Evolutionary conservation across 495 filamentous ascomycete species (phyloP).

Genomic region (Trichoderma reesei): DNA sequence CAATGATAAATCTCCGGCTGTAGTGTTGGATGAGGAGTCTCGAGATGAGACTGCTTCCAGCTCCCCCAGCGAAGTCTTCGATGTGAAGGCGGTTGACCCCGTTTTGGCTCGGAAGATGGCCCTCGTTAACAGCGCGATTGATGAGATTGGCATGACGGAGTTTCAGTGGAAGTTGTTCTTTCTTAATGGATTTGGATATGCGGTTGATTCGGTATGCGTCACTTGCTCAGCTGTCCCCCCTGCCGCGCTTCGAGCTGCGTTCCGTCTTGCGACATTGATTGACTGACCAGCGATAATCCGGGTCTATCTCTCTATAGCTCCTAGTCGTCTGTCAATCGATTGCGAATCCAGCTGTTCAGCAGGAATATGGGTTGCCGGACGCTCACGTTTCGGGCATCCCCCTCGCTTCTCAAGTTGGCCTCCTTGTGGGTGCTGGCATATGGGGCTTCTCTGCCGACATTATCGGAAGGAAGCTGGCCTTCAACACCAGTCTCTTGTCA

Average conservation of each 20-base stretch:
- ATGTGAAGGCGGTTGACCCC: conserved; percentile 17
- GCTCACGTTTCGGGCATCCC: conserved; percentile 16
- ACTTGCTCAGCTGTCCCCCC: not conserved
- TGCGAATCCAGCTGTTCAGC: conserved; percentile 24
- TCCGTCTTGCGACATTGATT: not conserved
- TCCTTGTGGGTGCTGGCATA: conserved; percentile 29
- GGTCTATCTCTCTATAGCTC: conserved; percentile 18
- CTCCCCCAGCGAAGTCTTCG: conserved; percentile 10
- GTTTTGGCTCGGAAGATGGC: conserved; percentile 23
- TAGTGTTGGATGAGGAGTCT: conserved; percentile 13
- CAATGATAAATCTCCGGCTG: conserved; percentile 10
- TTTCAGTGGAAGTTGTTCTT: conserved; percentile 63
- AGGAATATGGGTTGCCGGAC: conserved; percentile 24
- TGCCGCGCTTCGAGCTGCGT: not conserved
- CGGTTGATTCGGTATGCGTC: conserved; percentile 23
- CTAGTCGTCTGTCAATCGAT: conserved; percentile 30
- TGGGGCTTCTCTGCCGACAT: conserved; percentile 35
- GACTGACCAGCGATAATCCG: not conserved
- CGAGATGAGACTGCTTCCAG: conserved; percentile 11
- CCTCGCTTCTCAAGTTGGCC: conserved; percentile 23
- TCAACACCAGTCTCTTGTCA: conserved; percentile 31
- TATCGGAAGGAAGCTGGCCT: conserved; percentile 32
- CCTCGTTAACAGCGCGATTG: conserved; percentile 23
- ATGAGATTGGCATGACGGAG: conserved; percentile 52
- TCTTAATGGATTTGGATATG: conserved; percentile 34